Evolutionary conservation across 2,329 filamentous ascomycete genomes (phyloP), one percentile per base, ranked within the genome.

Genomic region (Trichoderma polysporum): DNA sequence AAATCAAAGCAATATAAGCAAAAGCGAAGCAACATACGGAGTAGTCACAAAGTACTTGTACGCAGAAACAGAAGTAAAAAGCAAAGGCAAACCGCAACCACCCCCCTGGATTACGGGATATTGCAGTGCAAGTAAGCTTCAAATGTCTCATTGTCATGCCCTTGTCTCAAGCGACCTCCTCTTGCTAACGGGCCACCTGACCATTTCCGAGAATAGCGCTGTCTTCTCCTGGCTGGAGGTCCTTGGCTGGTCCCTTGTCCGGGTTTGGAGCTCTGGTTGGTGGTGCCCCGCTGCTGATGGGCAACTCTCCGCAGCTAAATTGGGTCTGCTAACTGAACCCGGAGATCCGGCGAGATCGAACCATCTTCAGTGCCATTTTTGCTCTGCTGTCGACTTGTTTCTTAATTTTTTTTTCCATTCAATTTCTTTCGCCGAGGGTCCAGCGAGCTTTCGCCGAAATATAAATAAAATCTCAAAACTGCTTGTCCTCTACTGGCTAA

Each of bases 321-420:
- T 33, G 37, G 62, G 37, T 8, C 31, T 19, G 27, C 63, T 57
- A 66, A 41, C 64, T 50, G 41, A 33, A 37, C 64, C 64, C 64
- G 64, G 56, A 66, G 35, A 47, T 47, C 64, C 64, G 64, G 41
- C 64, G 19, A 53, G 57, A 66, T 66, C 63, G 63, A 66, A 66
- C 63, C 63, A 66, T 58, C 54, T 66, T 65, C 54, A 57, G 62
- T 65, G 52, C 53, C 62, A 54, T 66, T 58, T 65, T 58, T 49
- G 62, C 39, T 49, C 53, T 58, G 52, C 53, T 39, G 53, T 45
- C 64, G 45, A 62, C 13, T 27, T 56, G 27, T 15, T 25, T 33
- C 39, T 65, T 27, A 33, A n/a, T 27, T 35, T 35, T 33, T 31
- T 29, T 12, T 15, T 33, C 49, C 25, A 9, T 35, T 49, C 3